These are phyloP conservation scores for Ogataea polymorpha DNA, from an alignment of 805 yeast species.

Conservation along the genomic window DNA sequence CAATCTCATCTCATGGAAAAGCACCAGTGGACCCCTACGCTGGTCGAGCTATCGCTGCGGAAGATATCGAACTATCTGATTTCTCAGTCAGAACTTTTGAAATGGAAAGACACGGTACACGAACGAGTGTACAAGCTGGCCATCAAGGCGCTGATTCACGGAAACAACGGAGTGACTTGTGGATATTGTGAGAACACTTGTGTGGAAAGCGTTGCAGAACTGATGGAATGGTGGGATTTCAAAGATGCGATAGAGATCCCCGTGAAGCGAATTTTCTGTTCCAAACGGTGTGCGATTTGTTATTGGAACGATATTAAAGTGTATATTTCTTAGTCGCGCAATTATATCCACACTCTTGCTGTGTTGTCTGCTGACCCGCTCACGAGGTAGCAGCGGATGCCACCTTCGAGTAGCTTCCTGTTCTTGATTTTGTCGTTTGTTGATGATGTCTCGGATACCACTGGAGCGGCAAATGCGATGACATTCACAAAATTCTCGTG, in stretches of 20 bases:
- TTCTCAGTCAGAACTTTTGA: conserved; percentile 49
- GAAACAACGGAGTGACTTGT: conserved; percentile 49
- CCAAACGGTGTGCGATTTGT: conserved; percentile 42
- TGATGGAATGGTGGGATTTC: conserved; percentile 67
- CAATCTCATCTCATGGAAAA: conserved; percentile 14
- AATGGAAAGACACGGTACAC: conserved; percentile 52
- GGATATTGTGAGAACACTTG: conserved; percentile 46
- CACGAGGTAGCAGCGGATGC: conserved; percentile 59
- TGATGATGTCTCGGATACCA: conserved; percentile 20
- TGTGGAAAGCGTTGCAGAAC: conserved; percentile 57
- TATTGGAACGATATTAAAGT: conserved; percentile 28
- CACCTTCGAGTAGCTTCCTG: conserved; percentile 35
- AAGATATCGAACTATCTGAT: conserved; percentile 49
- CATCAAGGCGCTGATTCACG: conserved; percentile 52
- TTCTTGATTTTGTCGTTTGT: conserved; percentile 22
- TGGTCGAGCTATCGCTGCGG: conserved; percentile 47
- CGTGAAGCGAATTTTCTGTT: conserved; percentile 52
- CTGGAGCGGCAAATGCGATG: conserved; percentile 51
- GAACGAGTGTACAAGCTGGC: conserved; percentile 43
- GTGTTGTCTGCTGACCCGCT: conserved; percentile 63
- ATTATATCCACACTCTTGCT: conserved; percentile 49
- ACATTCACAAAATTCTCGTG: conserved; percentile 79
- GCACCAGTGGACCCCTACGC: conserved; percentile 39
- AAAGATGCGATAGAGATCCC: conserved; percentile 49
- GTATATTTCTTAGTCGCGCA: conserved; percentile 3